phyloP scores from a whole-genome alignment of 2,329 filamentous ascomycete genomes.

The Colletotrichum sp. region DNA sequence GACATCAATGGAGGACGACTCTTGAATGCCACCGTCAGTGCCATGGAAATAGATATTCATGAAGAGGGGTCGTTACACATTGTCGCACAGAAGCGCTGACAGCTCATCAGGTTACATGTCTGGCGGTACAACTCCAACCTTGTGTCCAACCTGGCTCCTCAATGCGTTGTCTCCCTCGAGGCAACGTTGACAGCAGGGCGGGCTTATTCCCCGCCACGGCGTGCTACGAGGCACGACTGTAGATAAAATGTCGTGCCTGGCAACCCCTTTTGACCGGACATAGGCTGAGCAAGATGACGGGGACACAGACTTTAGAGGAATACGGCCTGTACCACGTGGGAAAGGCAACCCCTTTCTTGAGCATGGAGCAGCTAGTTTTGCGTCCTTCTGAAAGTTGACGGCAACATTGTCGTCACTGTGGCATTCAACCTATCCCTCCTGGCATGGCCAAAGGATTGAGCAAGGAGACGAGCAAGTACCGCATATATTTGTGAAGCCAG shows the following conservation, averaged over 20 bases:
- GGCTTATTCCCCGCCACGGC: not conserved
- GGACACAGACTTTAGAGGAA: not conserved
- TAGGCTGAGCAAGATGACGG: not conserved
- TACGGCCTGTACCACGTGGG: not conserved
- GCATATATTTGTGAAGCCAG: not conserved
- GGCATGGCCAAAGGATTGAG: not conserved
- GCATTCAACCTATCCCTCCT: not conserved
- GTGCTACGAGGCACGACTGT: not conserved
- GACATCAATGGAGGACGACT: not conserved
- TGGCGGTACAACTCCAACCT: not conserved
- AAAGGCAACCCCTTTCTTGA: not conserved
- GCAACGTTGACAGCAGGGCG: not conserved
- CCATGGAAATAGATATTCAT: not conserved
- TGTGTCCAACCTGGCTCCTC: not conserved
- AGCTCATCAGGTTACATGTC: not conserved
- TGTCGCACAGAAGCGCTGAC: not conserved
- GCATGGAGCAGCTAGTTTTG: not conserved
- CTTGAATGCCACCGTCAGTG: not conserved
- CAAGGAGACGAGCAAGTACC: not conserved
- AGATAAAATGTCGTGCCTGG: not conserved
- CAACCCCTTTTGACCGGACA: not conserved
- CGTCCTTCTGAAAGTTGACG: not conserved
- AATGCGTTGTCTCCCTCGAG: not conserved
- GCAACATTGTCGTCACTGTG: not conserved
- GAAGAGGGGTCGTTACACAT: not conserved